phyloP scores from a whole-genome alignment of 108 stramenopile species.

The Nitzschia sp. region DNA sequence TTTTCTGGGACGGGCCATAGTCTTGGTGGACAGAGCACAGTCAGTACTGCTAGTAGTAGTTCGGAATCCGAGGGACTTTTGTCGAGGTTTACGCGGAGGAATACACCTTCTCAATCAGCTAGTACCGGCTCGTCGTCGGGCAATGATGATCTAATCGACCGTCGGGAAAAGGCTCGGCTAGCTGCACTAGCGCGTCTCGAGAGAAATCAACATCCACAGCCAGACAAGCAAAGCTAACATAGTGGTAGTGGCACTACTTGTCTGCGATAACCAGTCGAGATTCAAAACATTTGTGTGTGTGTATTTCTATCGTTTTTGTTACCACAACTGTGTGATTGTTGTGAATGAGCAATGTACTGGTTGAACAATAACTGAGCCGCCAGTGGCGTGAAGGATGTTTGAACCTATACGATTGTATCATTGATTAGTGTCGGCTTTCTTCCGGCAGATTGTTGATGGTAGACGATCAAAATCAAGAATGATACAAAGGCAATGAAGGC shows the following conservation, averaged over 20 bases:
- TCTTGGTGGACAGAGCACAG: conserved; percentile 29
- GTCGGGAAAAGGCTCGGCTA: conserved; percentile 77
- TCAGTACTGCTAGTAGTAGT: not conserved
- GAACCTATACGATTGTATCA: too few relatives aligned
- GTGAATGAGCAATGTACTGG: too few relatives aligned
- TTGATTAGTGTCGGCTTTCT: too few relatives aligned
- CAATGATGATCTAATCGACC: conserved; percentile 69
- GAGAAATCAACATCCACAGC: conserved; percentile 15
- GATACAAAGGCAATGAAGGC: too few relatives aligned
- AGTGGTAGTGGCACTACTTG: too few relatives aligned
- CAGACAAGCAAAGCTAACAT: conserved; percentile 1
- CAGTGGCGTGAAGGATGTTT: too few relatives aligned
- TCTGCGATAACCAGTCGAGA: too few relatives aligned
- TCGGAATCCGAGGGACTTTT: conserved; percentile 12
- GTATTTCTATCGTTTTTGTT: too few relatives aligned
- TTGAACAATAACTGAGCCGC: too few relatives aligned
- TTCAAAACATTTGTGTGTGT: not conserved
- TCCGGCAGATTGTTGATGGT: too few relatives aligned
- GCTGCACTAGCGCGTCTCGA: conserved; percentile 80
- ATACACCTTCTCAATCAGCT: not conserved
- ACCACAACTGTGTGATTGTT: too few relatives aligned
- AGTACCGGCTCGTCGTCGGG: not conserved
- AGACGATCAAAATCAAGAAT: too few relatives aligned
- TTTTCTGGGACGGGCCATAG: conserved; percentile 58
- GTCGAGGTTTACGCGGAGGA: not conserved